These are phyloP conservation scores for Boeremia exigua DNA, from an alignment of 2,329 filamentous ascomycete genomes.

Conservation along the genomic window DNA sequence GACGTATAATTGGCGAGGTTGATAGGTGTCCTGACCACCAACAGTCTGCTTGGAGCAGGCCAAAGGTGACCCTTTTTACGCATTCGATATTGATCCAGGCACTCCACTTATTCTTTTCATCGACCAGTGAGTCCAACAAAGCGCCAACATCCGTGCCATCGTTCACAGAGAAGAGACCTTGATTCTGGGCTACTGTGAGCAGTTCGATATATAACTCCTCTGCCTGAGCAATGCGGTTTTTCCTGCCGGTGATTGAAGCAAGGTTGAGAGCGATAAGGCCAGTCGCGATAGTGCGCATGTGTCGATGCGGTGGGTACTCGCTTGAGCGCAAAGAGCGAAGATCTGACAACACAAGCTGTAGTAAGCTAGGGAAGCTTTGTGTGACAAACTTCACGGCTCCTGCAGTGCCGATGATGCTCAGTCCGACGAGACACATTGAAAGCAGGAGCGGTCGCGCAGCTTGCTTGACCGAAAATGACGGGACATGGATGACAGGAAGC, in stretches of 20 bases:
- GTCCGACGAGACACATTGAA: slow-evolving; percentile 60
- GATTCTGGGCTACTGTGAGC: slow-evolving; percentile 56
- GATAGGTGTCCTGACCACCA: slow-evolving; percentile 58
- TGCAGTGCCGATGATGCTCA: slow-evolving; percentile 59
- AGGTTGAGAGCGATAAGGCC: slow-evolving; percentile 57
- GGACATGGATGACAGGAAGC: slow-evolving; percentile 60
- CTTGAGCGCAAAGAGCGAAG: slow-evolving; percentile 52
- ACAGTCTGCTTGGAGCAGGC: slow-evolving; percentile 54
- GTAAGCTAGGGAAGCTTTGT: slow-evolving; percentile 50
- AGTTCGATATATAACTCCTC: slow-evolving; percentile 60
- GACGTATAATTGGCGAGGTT: slow-evolving; percentile 54
- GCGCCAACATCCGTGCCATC: slow-evolving; percentile 48
- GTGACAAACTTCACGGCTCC: slow-evolving; percentile 59
- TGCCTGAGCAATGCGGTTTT: slow-evolving; percentile 54
- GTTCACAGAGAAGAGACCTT: slow-evolving; percentile 58
- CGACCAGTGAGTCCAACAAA: slow-evolving; percentile 53
- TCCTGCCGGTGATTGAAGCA: slow-evolving; percentile 56
- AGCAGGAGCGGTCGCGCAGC: slow-evolving; percentile 56
- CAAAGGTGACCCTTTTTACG: slow-evolving; percentile 57
- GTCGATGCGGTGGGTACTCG: slow-evolving; percentile 48
- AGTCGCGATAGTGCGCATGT: slow-evolving; percentile 56
- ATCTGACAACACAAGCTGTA: slow-evolving; percentile 52
- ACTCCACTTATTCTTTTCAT: slow-evolving; percentile 58
- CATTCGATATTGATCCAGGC: slow-evolving; percentile 61
- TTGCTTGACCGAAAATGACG: slow-evolving; percentile 59